Evolutionary conservation across 2,329 filamentous ascomycete species (phyloP).

Genomic region (Aureobasidium sp.): DNA sequence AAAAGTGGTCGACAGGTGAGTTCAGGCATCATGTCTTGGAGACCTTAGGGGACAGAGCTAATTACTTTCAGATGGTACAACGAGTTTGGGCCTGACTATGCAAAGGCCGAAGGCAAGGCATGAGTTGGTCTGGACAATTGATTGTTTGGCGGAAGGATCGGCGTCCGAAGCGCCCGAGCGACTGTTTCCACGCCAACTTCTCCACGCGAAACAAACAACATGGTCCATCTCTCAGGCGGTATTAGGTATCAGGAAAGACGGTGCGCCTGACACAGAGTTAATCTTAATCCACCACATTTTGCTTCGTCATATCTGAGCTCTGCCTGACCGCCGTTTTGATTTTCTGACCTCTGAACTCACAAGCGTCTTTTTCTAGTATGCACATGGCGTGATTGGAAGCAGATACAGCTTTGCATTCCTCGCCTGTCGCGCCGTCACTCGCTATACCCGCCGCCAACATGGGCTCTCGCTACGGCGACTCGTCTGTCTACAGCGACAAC

Average conservation of each 20-base stretch:
- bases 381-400: background rate
- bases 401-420: constrained; percentile 6
- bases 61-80: constrained; percentile 20
- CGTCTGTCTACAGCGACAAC: constrained; percentile 36
- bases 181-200: background rate
- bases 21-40: background rate
- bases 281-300: background rate
- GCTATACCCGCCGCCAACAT: background rate
- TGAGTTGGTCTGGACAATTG: background rate
- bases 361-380: background rate
- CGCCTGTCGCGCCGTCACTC: background rate
- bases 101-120: constrained; percentile 18
- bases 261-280: background rate
- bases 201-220: constrained; percentile 8
- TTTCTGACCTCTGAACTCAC: background rate
- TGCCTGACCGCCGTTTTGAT: background rate
- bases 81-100: constrained; percentile 21
- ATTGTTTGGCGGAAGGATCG: background rate
- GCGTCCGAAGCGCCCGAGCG: background rate
- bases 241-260: background rate
- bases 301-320: background rate
- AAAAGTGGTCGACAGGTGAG: constrained; percentile 30
- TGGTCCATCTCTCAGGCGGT: background rate
- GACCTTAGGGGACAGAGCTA: background rate
- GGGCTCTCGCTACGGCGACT: constrained; percentile 27